Base-by-base conservation (phyloP, 495 filamentous ascomycete genomes). In the Annulohypoxylon maeteangense region DNA sequence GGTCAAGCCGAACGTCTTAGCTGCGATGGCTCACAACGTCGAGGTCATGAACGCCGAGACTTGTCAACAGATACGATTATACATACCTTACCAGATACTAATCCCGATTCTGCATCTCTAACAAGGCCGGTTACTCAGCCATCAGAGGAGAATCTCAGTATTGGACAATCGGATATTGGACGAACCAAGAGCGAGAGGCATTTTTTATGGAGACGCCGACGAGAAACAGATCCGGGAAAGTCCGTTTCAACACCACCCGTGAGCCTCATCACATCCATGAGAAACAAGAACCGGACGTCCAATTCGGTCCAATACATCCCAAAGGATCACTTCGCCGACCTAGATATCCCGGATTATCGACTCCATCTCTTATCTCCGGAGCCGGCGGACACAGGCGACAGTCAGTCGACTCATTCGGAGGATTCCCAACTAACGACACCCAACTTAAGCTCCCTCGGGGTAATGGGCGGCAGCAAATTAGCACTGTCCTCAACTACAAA, bases 171-270 rank as follows among this genome's bases (percentile, higher is more conserved):
- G 23, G 61, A 62, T n/a, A 38, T 68, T 5, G 65, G 40, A 5
- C 54, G 65, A 59, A 32, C 63, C 16, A 75, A 67, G 14, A 65
- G 51, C 5, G 65, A 65, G 34, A 73, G 57, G 36, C 70, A 62
- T 77, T 77, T 77, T 77, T 77, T 77, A 77, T 77, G 75, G 73
- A 71, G 64, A 27, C 70, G 70, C 65, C 69, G 70, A 22, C 70
- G 75, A 44, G 63, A 22, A 44, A 69, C 73, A 56, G 67, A 75
- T 29, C 70, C 72, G 16, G 73, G 67, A 29, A 71, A 71, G 32
- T 40, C 51, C 34, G 34, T 18, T 12, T 45, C 56, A 47, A 50
- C 38, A 27, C 60, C 40, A 47, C 42, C 27, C 10, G 40, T 58
- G 47, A 66, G 48, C 5, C 20, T 44, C 70, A 22, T 57, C 27